phyloP scores from a whole-genome alignment of 2,329 filamentous ascomycete species.

The Lecanicillium sp. region DNA sequence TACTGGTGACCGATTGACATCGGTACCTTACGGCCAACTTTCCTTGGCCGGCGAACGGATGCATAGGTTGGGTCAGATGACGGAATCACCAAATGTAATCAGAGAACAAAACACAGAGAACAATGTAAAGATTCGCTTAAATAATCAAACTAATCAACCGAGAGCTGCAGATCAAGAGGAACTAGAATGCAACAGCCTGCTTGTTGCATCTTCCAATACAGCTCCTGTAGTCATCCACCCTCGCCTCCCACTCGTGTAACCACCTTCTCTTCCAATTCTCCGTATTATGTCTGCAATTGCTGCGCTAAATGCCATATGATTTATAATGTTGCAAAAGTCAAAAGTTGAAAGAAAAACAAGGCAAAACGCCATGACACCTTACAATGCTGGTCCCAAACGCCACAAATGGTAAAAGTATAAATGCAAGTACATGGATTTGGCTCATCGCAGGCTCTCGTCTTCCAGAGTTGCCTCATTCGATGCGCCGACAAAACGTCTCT shows the following conservation, averaged over 20 bases:
- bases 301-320: constrained; percentile 10
- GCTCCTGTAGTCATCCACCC: too few species aligned
- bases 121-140: too few species aligned
- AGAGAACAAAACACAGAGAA: too few species aligned
- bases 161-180: too few species aligned
- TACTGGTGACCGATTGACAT: too few species aligned
- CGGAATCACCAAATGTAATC: too few species aligned
- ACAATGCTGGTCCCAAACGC: constrained; percentile 51
- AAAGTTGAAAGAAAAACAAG: constrained; percentile 27
- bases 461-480: constrained; percentile 20
- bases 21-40: too few species aligned
- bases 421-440: constrained; percentile 39
- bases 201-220: too few species aligned
- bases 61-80: too few species aligned
- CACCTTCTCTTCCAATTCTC: constrained; percentile 11
- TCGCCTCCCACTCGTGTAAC: constrained; percentile 18
- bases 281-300: constrained; percentile 11
- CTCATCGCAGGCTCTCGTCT: constrained; percentile 15
- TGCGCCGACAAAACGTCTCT: constrained; percentile 15
- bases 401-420: constrained; percentile 37
- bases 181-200: too few species aligned
- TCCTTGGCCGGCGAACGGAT: too few species aligned
- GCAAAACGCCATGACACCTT: constrained; percentile 48
- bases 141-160: too few species aligned
- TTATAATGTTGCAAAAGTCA: constrained; percentile 9